Base-by-base conservation (phyloP, 2,329 filamentous ascomycete species). In the Epichloe baconii region DNA sequence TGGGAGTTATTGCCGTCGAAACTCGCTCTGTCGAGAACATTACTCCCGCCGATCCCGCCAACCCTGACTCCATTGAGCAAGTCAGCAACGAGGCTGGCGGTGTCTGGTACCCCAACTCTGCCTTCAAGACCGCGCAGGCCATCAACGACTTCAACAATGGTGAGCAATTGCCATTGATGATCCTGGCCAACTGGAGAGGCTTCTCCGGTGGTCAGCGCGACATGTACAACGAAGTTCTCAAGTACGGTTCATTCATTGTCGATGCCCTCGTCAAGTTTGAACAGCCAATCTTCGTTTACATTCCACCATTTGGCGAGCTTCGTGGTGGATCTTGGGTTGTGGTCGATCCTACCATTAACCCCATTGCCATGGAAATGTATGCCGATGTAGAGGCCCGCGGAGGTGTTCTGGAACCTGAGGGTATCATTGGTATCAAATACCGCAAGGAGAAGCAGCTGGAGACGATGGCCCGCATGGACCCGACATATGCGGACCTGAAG, bases 171-270 rank as follows among this genome's bases (percentile, higher is more conserved):
- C 93, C 93, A 52, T 76, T 98, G 58, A 97, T 98, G 89, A 98
- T 98, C 66, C 82, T 98, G 57, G 93, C 93, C 72, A 98, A 98
- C 79, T 98, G 93, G 93, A 85, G 93, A 82, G 93, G 93, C 76
- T 98, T 98, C 88, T 98, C 93, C 59, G 93, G 93, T 76, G 93
- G 93, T 58, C 93, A 98, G 74, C 88, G 91, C 61, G 93, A 98
- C 72, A 98, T 98, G 93, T 98, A 94, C 82, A 96, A 97, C 74
- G 93, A 98, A 73, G 93, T 98, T 15, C 82, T 98, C 71, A 98
- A 98, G 78, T 98, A 98, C 65, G 93, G 93, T 66, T 96, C 91
- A 17, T 97, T 93, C 79, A 98, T 98, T 65, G 93, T 98, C 60
- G 93, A 98, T 64, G 91, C 91, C 51, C 84, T 98, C 46, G 89